Conservation (phyloP, 2,329 filamentous ascomycete genomes). For the Exutisphaerella laricina region DNA sequence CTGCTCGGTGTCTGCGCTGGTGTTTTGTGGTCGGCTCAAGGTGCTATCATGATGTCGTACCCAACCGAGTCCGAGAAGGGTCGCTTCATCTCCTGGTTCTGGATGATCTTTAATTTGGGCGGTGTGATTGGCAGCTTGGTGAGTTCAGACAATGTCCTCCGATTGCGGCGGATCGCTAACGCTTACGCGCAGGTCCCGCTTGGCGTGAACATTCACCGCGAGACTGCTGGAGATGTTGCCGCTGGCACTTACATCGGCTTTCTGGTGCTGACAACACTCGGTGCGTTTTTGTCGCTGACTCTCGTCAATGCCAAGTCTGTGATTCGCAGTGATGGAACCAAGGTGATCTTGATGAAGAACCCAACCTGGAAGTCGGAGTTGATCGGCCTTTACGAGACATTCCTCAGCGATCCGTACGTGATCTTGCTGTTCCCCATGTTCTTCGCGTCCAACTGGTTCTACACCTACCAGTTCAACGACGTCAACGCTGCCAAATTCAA, state of each 20-base stretch:
- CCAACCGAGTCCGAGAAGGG: constrained; percentile 77
- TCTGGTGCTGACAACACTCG: constrained; percentile 71
- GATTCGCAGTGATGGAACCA: constrained; percentile 68
- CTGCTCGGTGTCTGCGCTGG: constrained; percentile 73
- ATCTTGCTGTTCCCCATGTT: constrained; percentile 76
- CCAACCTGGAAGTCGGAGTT: constrained; percentile 80
- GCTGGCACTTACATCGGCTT: constrained; percentile 87
- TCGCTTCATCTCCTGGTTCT: constrained; percentile 84
- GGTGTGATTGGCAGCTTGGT: constrained; percentile 76
- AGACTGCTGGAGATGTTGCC: constrained; percentile 47
- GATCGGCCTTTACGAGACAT: constrained; percentile 66
- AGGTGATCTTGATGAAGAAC: constrained; percentile 84
- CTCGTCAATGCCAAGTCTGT: constrained; percentile 68
- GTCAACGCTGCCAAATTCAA: constrained; percentile 68
- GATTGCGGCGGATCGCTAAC: not conserved
- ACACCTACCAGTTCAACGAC: constrained; percentile 71
- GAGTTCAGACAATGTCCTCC: constrained; percentile 24
- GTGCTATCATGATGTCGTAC: constrained; percentile 86
- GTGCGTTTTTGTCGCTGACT: constrained; percentile 62
- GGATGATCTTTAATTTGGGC: constrained; percentile 92
- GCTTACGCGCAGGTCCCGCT: constrained; percentile 55
- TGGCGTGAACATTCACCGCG: constrained; percentile 62
- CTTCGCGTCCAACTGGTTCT: constrained; percentile 73
- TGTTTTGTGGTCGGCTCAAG: constrained; percentile 76
- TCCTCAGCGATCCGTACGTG: constrained; percentile 66